phyloP scores from a whole-genome alignment of 2,329 filamentous ascomycete genomes.

The Cylindrodendrum hubeiense region DNA sequence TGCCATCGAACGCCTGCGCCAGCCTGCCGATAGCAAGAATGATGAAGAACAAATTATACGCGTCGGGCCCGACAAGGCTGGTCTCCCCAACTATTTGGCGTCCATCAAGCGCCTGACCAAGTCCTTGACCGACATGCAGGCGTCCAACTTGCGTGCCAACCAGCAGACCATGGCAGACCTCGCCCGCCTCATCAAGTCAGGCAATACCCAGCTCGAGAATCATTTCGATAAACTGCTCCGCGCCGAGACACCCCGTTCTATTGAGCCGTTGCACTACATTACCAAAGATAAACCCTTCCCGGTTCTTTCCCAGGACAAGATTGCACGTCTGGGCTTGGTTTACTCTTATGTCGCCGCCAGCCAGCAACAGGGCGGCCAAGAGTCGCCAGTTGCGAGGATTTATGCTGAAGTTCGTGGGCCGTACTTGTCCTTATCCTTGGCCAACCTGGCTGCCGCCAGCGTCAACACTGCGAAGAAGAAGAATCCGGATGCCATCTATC shows the following conservation, averaged over 20 bases:
- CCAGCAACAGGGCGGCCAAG: conserved; percentile 64
- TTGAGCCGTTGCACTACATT: conserved; percentile 93
- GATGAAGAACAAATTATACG: conserved; percentile 93
- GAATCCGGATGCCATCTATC: conserved; percentile 85
- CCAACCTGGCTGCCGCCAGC: conserved; percentile 89
- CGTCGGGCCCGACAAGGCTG: conserved; percentile 85
- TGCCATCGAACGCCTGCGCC: conserved; percentile 88
- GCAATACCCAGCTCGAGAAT: conserved; percentile 85
- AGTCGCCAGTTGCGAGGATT: conserved; percentile 81
- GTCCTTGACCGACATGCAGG: conserved; percentile 85
- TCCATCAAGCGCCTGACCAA: conserved; percentile 91
- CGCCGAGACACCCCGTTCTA: conserved; percentile 79
- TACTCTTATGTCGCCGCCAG: conserved; percentile 80
- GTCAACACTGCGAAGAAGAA: conserved; percentile 86
- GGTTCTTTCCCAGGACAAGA: conserved; percentile 79
- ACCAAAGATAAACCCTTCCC: conserved; percentile 92
- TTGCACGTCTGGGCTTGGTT: conserved; percentile 82
- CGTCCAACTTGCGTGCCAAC: conserved; percentile 92
- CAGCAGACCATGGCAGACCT: conserved; percentile 89
- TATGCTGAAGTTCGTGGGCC: conserved; percentile 89
- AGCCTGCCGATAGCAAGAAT: conserved; percentile 92
- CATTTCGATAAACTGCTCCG: conserved; percentile 83
- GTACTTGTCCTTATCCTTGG: conserved; percentile 84
- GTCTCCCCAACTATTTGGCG: conserved; percentile 85
- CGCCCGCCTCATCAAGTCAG: conserved; percentile 80